Conservation (phyloP, 768 basidiomycete species). For the Pleurotus ostreatus region DNA sequence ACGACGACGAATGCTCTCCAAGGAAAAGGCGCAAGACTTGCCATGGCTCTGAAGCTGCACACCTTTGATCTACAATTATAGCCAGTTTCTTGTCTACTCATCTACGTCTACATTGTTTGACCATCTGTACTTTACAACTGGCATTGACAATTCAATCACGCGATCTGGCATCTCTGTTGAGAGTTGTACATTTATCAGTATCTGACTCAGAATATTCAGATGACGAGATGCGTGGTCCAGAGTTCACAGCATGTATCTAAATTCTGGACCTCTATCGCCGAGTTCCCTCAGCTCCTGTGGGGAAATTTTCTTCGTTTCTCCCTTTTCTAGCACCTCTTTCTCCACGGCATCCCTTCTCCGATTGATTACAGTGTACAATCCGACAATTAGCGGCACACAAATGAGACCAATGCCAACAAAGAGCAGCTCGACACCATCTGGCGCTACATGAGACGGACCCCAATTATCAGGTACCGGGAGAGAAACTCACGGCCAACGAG, state of each 20-base stretch:
- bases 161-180: too few relatives aligned
- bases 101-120: too few relatives aligned
- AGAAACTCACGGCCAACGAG: conserved; percentile 57
- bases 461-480: not conserved
- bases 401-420: conserved; percentile 1
- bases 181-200: too few relatives aligned
- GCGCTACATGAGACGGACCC: not conserved
- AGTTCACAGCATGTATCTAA: not conserved
- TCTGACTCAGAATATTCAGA: too few relatives aligned
- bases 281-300: not conserved
- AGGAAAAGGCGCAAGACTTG: too few relatives aligned
- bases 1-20: too few relatives aligned
- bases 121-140: too few relatives aligned
- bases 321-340: not conserved
- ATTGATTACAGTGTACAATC: not conserved
- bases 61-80: too few relatives aligned
- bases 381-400: not conserved
- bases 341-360: not conserved
- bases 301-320: not conserved
- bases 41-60: too few relatives aligned
- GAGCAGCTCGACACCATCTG: not conserved
- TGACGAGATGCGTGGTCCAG: too few relatives aligned
- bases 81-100: too few relatives aligned
- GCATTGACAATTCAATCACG: too few relatives aligned
- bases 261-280: not conserved